Percentiles rank a stretch among this genome's conserved stretches.
Conservation (phyloP, 306 rosid genomes). For the Comarum palustre region DNA sequence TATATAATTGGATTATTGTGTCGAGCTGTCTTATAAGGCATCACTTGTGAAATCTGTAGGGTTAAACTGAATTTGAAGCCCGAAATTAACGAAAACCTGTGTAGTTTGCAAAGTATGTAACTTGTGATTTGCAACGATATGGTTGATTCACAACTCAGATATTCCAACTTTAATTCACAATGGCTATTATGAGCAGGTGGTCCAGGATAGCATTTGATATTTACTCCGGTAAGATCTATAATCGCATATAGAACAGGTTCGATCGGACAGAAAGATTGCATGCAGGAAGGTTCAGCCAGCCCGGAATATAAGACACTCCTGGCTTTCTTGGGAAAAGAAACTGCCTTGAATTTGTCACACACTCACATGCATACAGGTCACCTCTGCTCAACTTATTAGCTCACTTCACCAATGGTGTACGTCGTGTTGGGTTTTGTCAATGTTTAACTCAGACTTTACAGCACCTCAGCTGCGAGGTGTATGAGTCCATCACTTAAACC, state of each 20-base stretch:
- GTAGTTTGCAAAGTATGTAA: not conserved
- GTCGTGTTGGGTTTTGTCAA: not conserved
- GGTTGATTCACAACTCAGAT: no score
- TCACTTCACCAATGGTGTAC: not conserved
- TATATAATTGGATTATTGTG: constrained; percentile 4
- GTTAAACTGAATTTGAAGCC: not conserved
- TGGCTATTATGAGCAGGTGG: not conserved
- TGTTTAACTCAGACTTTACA: not conserved
- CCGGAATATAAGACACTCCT: not conserved
- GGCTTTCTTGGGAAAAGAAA: not conserved
- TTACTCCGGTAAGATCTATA: no score
- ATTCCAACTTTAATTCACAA: not conserved
- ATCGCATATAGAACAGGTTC: not conserved
- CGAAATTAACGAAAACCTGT: no score
- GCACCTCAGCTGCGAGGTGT: not conserved
- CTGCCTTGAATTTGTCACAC: not conserved
- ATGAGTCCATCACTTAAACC: not conserved
- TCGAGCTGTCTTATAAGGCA: no score
- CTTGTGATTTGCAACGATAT: not conserved
- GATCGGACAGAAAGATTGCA: not conserved
- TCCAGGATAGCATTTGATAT: not conserved
- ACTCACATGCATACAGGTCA: not conserved
- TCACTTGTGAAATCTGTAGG: not conserved
- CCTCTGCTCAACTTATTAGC: not conserved
- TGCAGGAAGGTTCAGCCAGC: not conserved